Base-by-base conservation (phyloP, 129 eudicot genomes). In the Artemisia tridentata region DNA sequence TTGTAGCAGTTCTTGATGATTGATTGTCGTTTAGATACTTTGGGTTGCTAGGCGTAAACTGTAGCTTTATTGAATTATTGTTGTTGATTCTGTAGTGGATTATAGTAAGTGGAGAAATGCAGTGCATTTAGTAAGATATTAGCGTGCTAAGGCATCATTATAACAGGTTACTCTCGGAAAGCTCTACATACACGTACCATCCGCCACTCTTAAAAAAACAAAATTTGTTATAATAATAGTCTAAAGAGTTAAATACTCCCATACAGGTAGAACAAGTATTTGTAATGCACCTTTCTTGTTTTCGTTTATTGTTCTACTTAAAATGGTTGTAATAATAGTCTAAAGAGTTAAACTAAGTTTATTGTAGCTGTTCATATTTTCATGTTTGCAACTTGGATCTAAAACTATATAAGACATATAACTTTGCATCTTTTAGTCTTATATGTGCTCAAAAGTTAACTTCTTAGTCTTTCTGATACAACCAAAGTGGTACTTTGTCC, bases 401-500 rank as follows among this genome's bases (percentile, higher is more conserved):
- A 25, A 25, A 25, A 25, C 27, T 25, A 25, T 25, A 25, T 25
- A 25, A 25, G 27, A 25, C 71, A 67, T 67, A 23, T 46, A 46
- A 21, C 60, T 65, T 65, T 65, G 27, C 7, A 66, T 47, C 38
- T 47, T 16, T 2, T 47, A 48, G 41, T 5, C 17, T 51, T 14
- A 48, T 8, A 21, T 7, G 27, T 67, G 59, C 5, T 23, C 11
- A 68, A 52, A n/a, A 63, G 21, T 64, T 8, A 25, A 45, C 12
- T 8, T 64, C 45, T 31, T 53, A 72, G 17, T 17, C 14, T 12
- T 63, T 7, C 8, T 17, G 41, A 51, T 63, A 47, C 64, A 46
- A 58, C 54, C 11, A 20, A 64, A 54, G 20, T 58, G 23, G 21
- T 34, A 15, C 65, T 47, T 20, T n/a, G 34, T 38, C 67, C 74